Base-by-base conservation (phyloP, 257 asterid species). In the Eucommia ulmoides region DNA sequence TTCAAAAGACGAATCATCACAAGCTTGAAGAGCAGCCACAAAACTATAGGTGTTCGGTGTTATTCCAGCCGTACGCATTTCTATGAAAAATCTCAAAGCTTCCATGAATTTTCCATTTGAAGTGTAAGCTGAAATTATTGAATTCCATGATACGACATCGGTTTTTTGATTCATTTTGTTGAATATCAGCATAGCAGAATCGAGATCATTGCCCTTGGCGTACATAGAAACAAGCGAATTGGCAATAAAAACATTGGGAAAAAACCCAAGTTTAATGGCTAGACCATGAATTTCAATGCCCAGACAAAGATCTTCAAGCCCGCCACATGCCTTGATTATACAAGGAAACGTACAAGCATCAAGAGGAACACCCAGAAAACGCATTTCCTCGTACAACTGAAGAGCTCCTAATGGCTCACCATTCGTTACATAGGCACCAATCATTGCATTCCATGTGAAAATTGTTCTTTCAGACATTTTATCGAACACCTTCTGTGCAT, bases 361-460 rank as follows among this genome's bases (percentile, higher is more conserved):
- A 14, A 53, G 48, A 0, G 58, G 41, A 56, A 80, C 52, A 58
- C 65, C 82, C 35, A 26, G 55, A 56, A 54, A 53, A 41, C 84
- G 75, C 86, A 84, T 77, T 19, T 61, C 67, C 7, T 56, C 54
- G 19, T 75, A 84, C 53, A 84, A 51, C 62, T 67, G 66, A 53
- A 88, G 58, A 20, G 93, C 94, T 65, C 29, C 45, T 47, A 53
- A 17, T 24, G 72, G 65, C 51, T 69, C 65, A 26, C 68, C 73
- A 45, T 68, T 72, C 3, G 74, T 55, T 23, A 76, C 70, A 50
- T 63, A 85, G 52, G 93, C 96, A 49, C 96, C 93, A 59, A 82
- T 64, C 72, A 82, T 76, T 20, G 88, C 96, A 58, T 89, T 85
- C 75, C 83, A 82, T 12, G 96, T 68, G 33, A 80, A 89, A 41